A percentile compares a stretch with the other conserved stretches of the same genome.
phyloP scores from a whole-genome alignment of 371 early-diverging fungal genomes.

The Mucor mucedo region DNA sequence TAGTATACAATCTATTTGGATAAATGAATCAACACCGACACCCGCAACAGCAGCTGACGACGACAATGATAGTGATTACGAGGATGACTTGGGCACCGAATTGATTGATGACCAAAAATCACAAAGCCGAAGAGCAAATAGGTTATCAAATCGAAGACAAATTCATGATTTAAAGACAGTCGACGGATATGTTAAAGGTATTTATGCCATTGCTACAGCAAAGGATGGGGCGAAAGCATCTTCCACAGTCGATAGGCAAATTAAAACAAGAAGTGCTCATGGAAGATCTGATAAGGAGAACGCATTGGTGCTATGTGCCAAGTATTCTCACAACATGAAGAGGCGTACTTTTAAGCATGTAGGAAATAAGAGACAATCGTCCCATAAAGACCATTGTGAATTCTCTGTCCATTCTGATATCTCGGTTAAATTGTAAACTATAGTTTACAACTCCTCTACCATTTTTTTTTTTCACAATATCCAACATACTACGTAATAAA shows the following conservation, averaged over 20 bases:
- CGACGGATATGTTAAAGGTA: constrained; percentile 12
- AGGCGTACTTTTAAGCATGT: neutral
- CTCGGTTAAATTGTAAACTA: neutral
- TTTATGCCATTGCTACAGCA: constrained; percentile 5
- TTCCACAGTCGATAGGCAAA: neutral
- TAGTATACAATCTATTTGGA: constrained; percentile 14
- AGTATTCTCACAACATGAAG: neutral
- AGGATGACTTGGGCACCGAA: constrained; percentile 10
- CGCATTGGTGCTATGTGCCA: neutral
- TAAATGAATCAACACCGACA: neutral
- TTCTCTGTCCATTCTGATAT: constrained; percentile 1
- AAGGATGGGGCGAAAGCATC: neutral
- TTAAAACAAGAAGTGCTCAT: neutral
- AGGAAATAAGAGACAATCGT: neutral
- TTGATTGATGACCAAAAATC: constrained; percentile 4
- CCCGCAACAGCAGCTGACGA: neutral
- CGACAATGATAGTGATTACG: constrained; percentile 1
- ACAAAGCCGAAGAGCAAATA: constrained; percentile 13
- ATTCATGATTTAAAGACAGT: constrained; percentile 11
- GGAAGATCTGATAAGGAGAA: neutral
- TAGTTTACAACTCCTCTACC: too few relatives aligned
- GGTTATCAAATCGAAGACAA: neutral
- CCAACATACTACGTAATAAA: too few relatives aligned
- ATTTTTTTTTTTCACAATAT: too few relatives aligned
- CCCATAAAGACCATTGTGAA: neutral